Base-by-base conservation (phyloP, 202 grass and related monocot genomes). In the Schoenoplectus triqueter region DNA sequence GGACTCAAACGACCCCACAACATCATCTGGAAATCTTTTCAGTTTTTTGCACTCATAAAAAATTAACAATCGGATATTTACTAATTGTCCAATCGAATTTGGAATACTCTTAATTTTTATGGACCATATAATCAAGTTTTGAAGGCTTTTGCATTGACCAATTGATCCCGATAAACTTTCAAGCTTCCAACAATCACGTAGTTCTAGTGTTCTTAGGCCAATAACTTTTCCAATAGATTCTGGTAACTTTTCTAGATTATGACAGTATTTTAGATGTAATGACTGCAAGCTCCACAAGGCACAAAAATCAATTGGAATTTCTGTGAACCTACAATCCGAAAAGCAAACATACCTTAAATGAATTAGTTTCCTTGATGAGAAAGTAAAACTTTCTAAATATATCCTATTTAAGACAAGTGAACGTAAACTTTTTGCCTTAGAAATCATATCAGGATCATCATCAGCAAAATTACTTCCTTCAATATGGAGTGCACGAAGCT, bases 111-210 rank as follows among this genome's bases (percentile, higher is more conserved):
- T 15, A 46, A 76, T 6, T 0, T 71, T 0, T 6, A 0, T 6
- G 5, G 44, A 71, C 5, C 1, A 2, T 18, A 71, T 2, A 49
- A 71, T 71, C 0, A 71, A 71, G 42, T 48, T 71, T 71, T 18
- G 69, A 49, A 71, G 69, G 13, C 7, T 49, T 48, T 1, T 5
- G 3, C 69, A 71, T 72, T 72, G 69, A 10, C 44, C 6, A 2
- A 49, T 72, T 49, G 69, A 72, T 72, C 0, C 15, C 3, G 71
- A 51, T 0, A 63, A 13, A 44, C 14, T 47, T 64, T 50, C 0
- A 0, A 84, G 85, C 0, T 0, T 0, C 0, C 0, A 0, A 80
- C 2, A 5, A 0, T 0, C 0, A 0, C 31, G 31, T 31, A 89
- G 2, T 9, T 66, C 22, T 0, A 87, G 7, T 4, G 41, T 39